Conservation (phyloP, 2,329 filamentous ascomycete species). For the Malbranchea cinnamomea region DNA sequence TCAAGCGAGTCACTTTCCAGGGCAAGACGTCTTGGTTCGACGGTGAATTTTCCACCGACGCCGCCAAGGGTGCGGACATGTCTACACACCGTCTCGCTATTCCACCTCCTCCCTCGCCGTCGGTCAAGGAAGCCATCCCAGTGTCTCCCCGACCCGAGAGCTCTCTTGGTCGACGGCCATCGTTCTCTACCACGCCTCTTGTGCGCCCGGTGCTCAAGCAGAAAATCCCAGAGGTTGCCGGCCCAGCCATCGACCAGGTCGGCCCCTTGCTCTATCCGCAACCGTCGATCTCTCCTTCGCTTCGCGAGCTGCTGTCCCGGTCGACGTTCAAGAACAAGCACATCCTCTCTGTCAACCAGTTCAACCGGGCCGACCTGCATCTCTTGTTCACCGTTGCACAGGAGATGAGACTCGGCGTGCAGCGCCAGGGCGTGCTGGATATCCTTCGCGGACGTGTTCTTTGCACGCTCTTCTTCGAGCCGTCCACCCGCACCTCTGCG, state of each 20-base stretch:
- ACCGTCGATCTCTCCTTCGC: constrained; percentile 38
- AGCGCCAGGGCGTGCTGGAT: constrained; percentile 78
- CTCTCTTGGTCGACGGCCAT: constrained; percentile 23
- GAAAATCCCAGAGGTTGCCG: constrained; percentile 12
- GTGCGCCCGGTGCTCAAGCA: constrained; percentile 19
- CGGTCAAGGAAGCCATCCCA: constrained; percentile 35
- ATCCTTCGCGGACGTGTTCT: constrained; percentile 75
- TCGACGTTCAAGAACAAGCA: constrained; percentile 84
- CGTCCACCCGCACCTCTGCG: constrained; percentile 83
- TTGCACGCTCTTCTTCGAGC: constrained; percentile 93
- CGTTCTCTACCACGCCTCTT: constrained; percentile 22
- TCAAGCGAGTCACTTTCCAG: constrained; percentile 63
- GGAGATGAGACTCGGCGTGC: constrained; percentile 91
- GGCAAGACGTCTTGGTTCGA: constrained; percentile 62
- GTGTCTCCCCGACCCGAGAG: constrained; percentile 24
- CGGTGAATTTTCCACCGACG: constrained; percentile 43
- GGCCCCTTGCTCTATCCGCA: constrained; percentile 25
- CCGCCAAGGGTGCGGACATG: constrained; percentile 56
- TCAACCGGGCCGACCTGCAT: constrained; percentile 75
- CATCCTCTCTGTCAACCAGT: constrained; percentile 83
- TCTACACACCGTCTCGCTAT: constrained; percentile 44
- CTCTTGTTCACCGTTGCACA: constrained; percentile 90
- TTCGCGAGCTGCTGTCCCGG: constrained; percentile 58
- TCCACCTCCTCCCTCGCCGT: constrained; percentile 7
- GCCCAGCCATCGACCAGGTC: constrained; percentile 18